phyloP scores from a whole-genome alignment of 2,329 filamentous ascomycete genomes.

The Colletotrichum somersetense region DNA sequence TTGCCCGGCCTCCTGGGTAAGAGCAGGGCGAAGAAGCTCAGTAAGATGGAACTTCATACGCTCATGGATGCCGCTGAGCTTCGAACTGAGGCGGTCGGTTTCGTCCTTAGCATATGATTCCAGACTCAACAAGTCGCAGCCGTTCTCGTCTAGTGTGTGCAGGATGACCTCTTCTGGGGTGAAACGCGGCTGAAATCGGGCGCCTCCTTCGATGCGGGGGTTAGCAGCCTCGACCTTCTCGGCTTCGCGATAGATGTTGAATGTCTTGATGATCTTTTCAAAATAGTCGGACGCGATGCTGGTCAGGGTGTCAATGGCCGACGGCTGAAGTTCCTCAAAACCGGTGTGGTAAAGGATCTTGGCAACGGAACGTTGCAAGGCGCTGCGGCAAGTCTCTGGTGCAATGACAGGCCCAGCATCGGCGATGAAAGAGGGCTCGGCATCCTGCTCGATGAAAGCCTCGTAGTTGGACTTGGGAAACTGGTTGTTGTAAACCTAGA shows the following conservation, averaged over 20 bases:
- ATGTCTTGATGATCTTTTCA: slow-evolving; percentile 81
- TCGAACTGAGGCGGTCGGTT: slow-evolving; percentile 84
- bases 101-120: slow-evolving; percentile 94
- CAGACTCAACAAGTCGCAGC: slow-evolving; percentile 82
- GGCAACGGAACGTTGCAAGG: slow-evolving; percentile 89
- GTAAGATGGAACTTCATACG: slow-evolving; percentile 93
- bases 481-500: slow-evolving; percentile 93
- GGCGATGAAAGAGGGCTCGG: slow-evolving; percentile 88
- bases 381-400: slow-evolving; percentile 82
- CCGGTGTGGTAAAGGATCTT: slow-evolving; percentile 97
- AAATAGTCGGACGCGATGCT: slow-evolving; percentile 94
- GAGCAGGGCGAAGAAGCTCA: slow-evolving; percentile 91
- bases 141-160: slow-evolving; percentile 87
- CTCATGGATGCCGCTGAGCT: slow-evolving; percentile 88
- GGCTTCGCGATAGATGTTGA: slow-evolving; percentile 85
- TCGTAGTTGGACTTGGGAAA: slow-evolving; percentile 96
- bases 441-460: slow-evolving; percentile 87
- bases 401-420: slow-evolving; percentile 92
- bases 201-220: slow-evolving; percentile 54
- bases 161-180: slow-evolving; percentile 87
- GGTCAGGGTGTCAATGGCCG: slow-evolving; percentile 89
- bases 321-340: slow-evolving; percentile 97
- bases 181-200: slow-evolving; percentile 73
- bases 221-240: slow-evolving; percentile 76
- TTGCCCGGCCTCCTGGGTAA: slow-evolving; percentile 78